These are phyloP conservation scores for Tetrahymena malaccensis DNA, from an alignment of 73 alveolate genomes.

Conservation along the genomic window DNA sequence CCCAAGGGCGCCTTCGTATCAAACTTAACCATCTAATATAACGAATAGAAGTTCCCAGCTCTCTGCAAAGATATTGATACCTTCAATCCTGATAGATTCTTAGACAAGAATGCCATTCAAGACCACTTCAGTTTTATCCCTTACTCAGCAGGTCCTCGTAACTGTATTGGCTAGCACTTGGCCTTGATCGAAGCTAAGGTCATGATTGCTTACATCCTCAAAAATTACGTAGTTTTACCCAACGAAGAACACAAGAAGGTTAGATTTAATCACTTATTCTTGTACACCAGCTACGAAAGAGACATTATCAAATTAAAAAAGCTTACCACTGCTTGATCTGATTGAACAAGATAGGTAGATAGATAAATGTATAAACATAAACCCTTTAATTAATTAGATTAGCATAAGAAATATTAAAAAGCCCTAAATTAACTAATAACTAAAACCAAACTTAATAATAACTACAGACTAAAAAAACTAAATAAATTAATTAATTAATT, in stretches of 20 bases:
- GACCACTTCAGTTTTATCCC: conserved; percentile 16
- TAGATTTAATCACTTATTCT: neutral
- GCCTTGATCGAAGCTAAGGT: conserved; percentile 32
- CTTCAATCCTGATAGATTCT: neutral
- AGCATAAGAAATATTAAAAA: neutral
- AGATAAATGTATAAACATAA: too few relatives aligned
- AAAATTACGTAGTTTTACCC: neutral
- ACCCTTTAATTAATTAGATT: neutral
- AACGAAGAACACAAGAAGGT: conserved; percentile 11
- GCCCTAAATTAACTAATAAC: neutral
- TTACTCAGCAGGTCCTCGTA: conserved; percentile 36
- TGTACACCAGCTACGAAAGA: neutral
- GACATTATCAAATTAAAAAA: neutral
- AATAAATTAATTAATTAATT: too few relatives aligned
- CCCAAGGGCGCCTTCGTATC: neutral
- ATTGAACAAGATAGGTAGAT: neutral
- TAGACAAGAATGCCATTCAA: neutral
- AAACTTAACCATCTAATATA: neutral
- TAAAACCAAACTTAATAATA: neutral
- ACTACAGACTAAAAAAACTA: too few relatives aligned
- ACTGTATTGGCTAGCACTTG: conserved; percentile 34
- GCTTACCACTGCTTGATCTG: neutral
- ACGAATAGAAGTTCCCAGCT: neutral
- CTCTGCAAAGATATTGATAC: neutral
- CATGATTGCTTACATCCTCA: neutral